Percentiles rank a stretch among this genome's conserved stretches.
Evolutionary conservation across 2,329 filamentous ascomycete genomes (phyloP).

Genomic region (Claviceps paspali): DNA sequence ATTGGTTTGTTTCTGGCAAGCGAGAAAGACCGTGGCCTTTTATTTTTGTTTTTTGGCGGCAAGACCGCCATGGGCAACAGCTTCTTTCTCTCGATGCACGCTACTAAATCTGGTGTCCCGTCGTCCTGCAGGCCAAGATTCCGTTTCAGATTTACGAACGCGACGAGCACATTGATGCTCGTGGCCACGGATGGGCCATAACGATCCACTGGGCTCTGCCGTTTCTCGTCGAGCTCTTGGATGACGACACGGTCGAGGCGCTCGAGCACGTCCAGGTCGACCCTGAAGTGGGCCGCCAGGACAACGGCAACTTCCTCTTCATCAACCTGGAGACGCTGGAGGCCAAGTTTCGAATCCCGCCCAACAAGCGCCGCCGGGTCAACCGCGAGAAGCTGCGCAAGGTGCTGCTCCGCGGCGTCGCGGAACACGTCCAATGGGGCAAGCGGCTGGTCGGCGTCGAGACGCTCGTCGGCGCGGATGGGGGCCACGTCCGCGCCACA

Average conservation of each 20-base stretch:
- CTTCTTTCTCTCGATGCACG: too few relatives aligned
- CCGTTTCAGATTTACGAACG: constrained; percentile 19
- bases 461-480: background rate
- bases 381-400: constrained; percentile 20
- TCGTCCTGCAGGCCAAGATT: constrained; percentile 12
- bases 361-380: constrained; percentile 20
- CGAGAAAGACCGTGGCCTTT: too few relatives aligned
- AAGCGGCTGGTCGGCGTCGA: constrained; percentile 17
- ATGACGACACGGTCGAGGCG: constrained; percentile 9
- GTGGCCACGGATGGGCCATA: constrained; percentile 39
- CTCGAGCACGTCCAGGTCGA: constrained; percentile 16
- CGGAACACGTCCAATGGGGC: constrained; percentile 15
- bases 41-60: too few relatives aligned
- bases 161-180: constrained; percentile 14
- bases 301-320: constrained; percentile 24
- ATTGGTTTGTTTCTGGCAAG: too few relatives aligned
- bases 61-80: too few relatives aligned
- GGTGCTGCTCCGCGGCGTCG: constrained; percentile 15
- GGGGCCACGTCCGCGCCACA: constrained; percentile 10
- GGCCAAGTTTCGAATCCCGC: constrained; percentile 23
- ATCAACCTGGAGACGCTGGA: constrained; percentile 23
- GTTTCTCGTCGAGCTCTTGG: constrained; percentile 13
- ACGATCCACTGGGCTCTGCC: constrained; percentile 42
- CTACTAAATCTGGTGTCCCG: background rate
- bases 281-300: constrained; percentile 23